phyloP scores from a whole-genome alignment of 495 filamentous ascomycete species.

The Delitschia confertaspora region DNA sequence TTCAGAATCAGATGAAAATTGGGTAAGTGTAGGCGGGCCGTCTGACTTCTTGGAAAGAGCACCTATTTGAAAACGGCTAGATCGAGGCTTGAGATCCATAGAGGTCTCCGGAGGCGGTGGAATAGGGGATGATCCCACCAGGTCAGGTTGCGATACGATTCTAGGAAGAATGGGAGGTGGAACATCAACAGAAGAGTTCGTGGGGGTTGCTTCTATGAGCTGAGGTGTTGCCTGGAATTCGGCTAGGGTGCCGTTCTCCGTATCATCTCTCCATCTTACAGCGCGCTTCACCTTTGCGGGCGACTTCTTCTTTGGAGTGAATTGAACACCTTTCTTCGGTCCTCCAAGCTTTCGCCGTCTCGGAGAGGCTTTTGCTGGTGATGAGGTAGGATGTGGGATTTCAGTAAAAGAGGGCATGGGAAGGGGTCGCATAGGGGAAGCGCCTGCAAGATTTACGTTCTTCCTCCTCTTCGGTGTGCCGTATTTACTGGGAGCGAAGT shows the following conservation, averaged over 20 bases:
- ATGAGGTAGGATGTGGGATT: constrained; percentile 38
- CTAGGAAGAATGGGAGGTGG: constrained; percentile 22
- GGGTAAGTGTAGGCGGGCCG: constrained; percentile 33
- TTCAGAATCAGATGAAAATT: constrained; percentile 52
- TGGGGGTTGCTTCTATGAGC: constrained; percentile 46
- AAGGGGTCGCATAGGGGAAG: constrained; percentile 30
- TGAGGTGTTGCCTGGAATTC: constrained; percentile 86
- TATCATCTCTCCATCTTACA: constrained; percentile 91
- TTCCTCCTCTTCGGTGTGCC: constrained; percentile 73
- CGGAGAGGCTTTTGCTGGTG: constrained; percentile 65
- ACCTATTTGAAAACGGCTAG: constrained; percentile 80
- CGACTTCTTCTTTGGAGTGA: constrained; percentile 75
- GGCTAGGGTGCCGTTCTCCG: constrained; percentile 66
- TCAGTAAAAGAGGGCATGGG: constrained; percentile 21
- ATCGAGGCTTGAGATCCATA: constrained; percentile 40
- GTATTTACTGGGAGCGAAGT: constrained; percentile 55
- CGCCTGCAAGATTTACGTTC: constrained; percentile 36
- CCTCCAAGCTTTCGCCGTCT: constrained; percentile 61
- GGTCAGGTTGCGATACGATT: constrained; percentile 15
- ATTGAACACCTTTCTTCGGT: constrained; percentile 68
- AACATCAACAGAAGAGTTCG: constrained; percentile 42
- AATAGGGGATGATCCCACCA: constrained; percentile 50
- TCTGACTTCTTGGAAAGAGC: constrained; percentile 69
- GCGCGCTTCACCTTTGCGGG: constrained; percentile 56
- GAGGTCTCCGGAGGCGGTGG: constrained; percentile 42